Evolutionary conservation across 495 filamentous ascomycete species (phyloP).

Genomic region (Aspergillus homomorphus): DNA sequence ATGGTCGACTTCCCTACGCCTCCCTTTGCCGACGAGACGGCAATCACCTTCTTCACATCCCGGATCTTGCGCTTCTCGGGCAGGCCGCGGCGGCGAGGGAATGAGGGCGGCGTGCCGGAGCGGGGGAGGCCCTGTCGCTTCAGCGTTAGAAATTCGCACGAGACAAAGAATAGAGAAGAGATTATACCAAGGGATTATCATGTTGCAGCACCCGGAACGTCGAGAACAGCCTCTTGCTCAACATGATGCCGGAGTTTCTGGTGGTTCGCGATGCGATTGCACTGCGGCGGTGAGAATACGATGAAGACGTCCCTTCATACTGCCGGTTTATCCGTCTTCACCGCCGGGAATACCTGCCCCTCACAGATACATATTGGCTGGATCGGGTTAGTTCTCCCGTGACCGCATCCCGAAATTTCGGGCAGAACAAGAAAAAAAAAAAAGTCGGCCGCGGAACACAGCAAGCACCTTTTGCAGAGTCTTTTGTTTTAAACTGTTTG

Average conservation of each 20-base stretch:
- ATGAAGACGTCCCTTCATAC: no score
- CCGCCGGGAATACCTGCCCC: conserved; percentile 21
- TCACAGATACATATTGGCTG: conserved; percentile 6
- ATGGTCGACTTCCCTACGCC: conserved; percentile 96
- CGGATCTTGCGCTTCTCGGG: conserved; percentile 76
- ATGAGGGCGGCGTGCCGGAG: conserved; percentile 65
- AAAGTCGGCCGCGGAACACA: neutral
- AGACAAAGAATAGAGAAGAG: neutral
- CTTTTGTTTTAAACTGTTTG: neutral
- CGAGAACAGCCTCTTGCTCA: conserved; percentile 54
- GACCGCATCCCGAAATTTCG: conserved; percentile 28
- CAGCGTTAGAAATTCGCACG: neutral
- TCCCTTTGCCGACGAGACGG: conserved; percentile 92
- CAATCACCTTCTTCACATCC: conserved; percentile 81
- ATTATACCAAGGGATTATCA: conserved; percentile 83
- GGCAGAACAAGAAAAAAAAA: conserved; percentile 31
- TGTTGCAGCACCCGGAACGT: conserved; percentile 63
- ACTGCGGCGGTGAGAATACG: neutral
- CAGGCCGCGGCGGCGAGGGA: conserved; percentile 79
- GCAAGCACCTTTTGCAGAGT: neutral
- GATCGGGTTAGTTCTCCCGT: conserved; percentile 20
- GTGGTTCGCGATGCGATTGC: neutral
- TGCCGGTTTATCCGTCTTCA: conserved; percentile 26
- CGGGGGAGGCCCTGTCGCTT: conserved; percentile 71
- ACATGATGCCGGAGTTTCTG: conserved; percentile 10